These are phyloP conservation scores for Mesostigma viride DNA, from an alignment of 139 green algal genomes.

Conservation along the genomic window DNA sequence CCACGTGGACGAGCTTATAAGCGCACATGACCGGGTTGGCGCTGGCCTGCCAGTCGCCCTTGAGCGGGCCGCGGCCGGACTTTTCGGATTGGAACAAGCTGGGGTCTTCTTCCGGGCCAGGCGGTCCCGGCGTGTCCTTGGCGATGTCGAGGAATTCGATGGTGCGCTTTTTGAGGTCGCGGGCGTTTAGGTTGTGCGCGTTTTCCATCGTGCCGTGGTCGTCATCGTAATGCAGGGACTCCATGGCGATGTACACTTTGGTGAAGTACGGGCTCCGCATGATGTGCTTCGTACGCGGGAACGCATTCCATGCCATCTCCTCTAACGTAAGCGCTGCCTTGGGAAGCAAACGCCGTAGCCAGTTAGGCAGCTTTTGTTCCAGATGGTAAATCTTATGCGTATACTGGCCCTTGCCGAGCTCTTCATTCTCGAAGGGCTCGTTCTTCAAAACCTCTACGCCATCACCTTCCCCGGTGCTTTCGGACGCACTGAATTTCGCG, in stretches of 20 bases:
- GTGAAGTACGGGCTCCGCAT: conserved; percentile 28
- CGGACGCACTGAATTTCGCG: conserved; percentile 17
- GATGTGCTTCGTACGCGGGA: conserved; percentile 8
- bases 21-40: conserved; percentile 23
- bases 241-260: conserved; percentile 20
- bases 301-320: conserved; percentile 34
- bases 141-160: conserved; percentile 30
- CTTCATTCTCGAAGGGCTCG: conserved; percentile 28
- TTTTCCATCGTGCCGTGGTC: background rate
- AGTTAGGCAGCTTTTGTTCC: conserved; percentile 27
- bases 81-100: conserved; percentile 29
- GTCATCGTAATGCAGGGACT: background rate
- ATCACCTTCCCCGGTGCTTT: conserved; percentile 14
- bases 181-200: background rate
- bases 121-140: conserved; percentile 20
- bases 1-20: conserved; percentile 29
- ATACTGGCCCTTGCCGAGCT: conserved; percentile 23
- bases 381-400: conserved; percentile 37
- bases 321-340: conserved; percentile 28
- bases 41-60: conserved; percentile 21
- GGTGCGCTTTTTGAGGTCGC: background rate
- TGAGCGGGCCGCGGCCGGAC: conserved; percentile 26
- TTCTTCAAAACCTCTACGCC: conserved; percentile 30
- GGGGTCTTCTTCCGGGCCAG: conserved; percentile 24
- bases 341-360: conserved; percentile 19